phyloP scores from a whole-genome alignment of 2,329 filamentous ascomycete genomes.

The Diaporthe vexans region DNA sequence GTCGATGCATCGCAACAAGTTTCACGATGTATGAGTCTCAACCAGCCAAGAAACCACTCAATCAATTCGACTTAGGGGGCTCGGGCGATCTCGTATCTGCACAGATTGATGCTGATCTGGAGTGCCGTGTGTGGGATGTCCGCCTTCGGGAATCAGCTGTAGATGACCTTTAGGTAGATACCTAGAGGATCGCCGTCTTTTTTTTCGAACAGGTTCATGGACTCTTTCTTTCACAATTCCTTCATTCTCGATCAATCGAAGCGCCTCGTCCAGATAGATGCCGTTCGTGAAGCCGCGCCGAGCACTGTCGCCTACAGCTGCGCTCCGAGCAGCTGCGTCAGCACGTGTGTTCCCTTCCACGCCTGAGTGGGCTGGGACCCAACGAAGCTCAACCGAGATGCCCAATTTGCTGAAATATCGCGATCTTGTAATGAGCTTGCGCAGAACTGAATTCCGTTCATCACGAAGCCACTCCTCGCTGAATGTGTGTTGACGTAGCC shows the following conservation, averaged over 20 bases:
- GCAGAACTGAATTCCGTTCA: background rate
- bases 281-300: background rate
- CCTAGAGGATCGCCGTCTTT: background rate
- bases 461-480: background rate
- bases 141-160: background rate
- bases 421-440: conserved; percentile 6
- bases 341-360: conserved; percentile 3
- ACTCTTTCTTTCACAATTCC: background rate
- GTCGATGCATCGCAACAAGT: background rate
- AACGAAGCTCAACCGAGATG: background rate
- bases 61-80: background rate
- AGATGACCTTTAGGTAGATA: background rate
- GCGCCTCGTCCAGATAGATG: conserved; percentile 11
- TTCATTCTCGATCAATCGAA: background rate
- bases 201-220: background rate
- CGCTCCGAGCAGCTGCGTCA: background rate
- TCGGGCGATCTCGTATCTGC: background rate
- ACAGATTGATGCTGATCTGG: background rate
- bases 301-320: background rate
- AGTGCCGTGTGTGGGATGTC: background rate
- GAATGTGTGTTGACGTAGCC: background rate
- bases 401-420: background rate
- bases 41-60: background rate
- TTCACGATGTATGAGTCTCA: background rate
- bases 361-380: conserved; percentile 11